Conservation (phyloP, 768 basidiomycete species). For the Gelatoporia subvermispora region DNA sequence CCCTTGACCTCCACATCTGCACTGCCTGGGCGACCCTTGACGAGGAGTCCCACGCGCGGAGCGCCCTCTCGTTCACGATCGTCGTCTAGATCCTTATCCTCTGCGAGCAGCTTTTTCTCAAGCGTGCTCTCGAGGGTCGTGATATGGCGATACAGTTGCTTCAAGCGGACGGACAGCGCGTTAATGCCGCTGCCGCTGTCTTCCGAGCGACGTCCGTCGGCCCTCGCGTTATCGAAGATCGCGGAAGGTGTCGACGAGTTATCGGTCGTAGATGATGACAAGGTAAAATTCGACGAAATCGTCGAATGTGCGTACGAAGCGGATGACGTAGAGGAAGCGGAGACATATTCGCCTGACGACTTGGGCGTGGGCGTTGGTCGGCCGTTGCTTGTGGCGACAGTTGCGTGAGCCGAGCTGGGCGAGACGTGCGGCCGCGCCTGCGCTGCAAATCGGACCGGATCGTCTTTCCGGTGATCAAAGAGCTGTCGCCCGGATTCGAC, state of each 20-base stretch:
- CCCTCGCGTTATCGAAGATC: conserved; percentile 54
- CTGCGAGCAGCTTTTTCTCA: conserved; percentile 54
- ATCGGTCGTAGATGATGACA: conserved; percentile 71
- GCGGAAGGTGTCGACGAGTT: conserved; percentile 70
- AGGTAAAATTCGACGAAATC: conserved; percentile 63
- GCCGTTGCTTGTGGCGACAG: conserved; percentile 10
- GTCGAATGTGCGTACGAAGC: conserved; percentile 56
- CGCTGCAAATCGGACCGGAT: conserved; percentile 81
- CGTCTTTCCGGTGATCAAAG: conserved; percentile 87
- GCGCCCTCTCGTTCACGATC: conserved; percentile 20
- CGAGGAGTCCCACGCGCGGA: conserved; percentile 39
- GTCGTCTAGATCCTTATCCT: conserved; percentile 29
- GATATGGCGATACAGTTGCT: conserved; percentile 80
- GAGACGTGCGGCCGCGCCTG: conserved; percentile 42
- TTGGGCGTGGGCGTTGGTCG: conserved; percentile 52
- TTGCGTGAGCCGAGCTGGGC: conserved; percentile 15
- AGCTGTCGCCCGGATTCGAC: conserved; percentile 46
- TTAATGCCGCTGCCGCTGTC: conserved; percentile 45
- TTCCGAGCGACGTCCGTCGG: conserved; percentile 43
- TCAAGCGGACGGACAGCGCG: conserved; percentile 70
- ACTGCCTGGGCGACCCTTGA: conserved; percentile 29
- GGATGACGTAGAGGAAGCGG: conserved; percentile 70
- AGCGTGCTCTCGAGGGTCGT: conserved; percentile 70
- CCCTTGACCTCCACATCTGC: conserved; percentile 21
- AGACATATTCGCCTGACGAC: conserved; percentile 64